Evolutionary conservation across 192 early-diverging fungal species (phyloP).

Genomic region (Dissophora globulifera): DNA sequence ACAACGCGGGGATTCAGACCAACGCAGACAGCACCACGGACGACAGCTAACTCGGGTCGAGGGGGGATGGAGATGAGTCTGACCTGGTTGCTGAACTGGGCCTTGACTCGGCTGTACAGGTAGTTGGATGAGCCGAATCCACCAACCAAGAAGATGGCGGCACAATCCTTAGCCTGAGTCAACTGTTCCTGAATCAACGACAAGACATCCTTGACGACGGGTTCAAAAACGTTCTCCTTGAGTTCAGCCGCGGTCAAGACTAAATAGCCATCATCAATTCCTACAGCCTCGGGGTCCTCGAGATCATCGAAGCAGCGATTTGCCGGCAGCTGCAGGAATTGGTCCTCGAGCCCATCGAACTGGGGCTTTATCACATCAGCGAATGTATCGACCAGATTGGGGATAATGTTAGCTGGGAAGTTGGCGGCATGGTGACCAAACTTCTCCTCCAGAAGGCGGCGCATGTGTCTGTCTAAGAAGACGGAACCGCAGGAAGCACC

Average conservation of each 20-base stretch:
- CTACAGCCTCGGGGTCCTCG: conserved; percentile 40
- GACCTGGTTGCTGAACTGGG: conserved; percentile 39
- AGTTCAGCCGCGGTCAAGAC: conserved; percentile 52
- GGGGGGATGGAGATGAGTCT: conserved; percentile 52
- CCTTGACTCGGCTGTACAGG: conserved; percentile 47
- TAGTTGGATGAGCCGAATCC: conserved; percentile 64
- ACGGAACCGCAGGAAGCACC: conserved; percentile 61
- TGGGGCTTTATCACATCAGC: conserved; percentile 57
- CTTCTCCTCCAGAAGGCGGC: conserved; percentile 47
- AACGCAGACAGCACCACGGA: conserved; percentile 61
- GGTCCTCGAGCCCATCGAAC: conserved; percentile 61
- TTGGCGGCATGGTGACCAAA: conserved; percentile 54
- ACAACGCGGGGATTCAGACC: conserved; percentile 48
- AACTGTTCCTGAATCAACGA: conserved; percentile 58
- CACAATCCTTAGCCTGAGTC: conserved; percentile 30
- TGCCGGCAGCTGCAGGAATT: conserved; percentile 56
- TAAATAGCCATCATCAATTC: conserved; percentile 57
- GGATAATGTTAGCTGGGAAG: conserved; percentile 55
- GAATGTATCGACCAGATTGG: conserved; percentile 56
- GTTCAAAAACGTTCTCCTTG: conserved; percentile 61
- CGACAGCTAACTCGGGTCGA: conserved; percentile 58
- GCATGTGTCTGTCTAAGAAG: conserved; percentile 59
- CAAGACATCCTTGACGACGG: conserved; percentile 51
- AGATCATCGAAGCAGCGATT: conserved; percentile 42
- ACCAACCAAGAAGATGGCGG: conserved; percentile 64